phyloP scores from a whole-genome alignment of 2,329 filamentous ascomycete genomes.

The Aspergillus sp. region DNA sequence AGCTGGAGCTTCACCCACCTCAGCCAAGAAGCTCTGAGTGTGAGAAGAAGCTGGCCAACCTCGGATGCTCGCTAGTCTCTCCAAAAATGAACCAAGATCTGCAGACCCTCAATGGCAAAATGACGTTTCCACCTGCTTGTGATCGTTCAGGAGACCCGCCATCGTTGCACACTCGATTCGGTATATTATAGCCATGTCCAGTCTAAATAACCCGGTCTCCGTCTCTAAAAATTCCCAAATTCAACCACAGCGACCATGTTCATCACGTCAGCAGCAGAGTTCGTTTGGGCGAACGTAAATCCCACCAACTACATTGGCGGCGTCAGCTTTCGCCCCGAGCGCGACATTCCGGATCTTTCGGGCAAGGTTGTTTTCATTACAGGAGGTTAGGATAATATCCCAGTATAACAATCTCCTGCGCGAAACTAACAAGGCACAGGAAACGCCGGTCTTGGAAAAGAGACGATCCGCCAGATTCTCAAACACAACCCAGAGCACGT shows the following conservation, averaged over 20 bases:
- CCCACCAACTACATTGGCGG: constrained; percentile 4
- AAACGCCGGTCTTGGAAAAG: constrained; percentile 51
- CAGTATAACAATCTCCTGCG: background rate
- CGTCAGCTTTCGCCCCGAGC: constrained; percentile 21
- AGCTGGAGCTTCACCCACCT: no score
- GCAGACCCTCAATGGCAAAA: background rate
- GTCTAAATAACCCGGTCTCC: background rate
- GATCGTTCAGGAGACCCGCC: background rate
- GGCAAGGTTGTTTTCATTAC: constrained; percentile 38
- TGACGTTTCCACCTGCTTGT: background rate
- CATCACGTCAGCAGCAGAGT: background rate
- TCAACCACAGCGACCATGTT: background rate
- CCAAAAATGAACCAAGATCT: background rate
- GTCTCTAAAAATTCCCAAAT: background rate
- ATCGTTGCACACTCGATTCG: background rate
- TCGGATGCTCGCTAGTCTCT: no score
- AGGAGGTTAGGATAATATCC: constrained; percentile 26
- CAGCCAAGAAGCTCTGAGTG: no score
- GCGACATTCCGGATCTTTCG: constrained; percentile 33
- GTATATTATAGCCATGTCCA: background rate
- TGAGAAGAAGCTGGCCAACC: no score
- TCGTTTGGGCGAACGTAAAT: background rate
- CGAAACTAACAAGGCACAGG: constrained; percentile 18
- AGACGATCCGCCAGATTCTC: constrained; percentile 42
- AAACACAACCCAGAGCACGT: constrained; percentile 42